Evolutionary conservation across 345 rosid genomes (phyloP), one percentile per base, ranked within the genome.

Genomic region (Arabidopsis suecica): DNA sequence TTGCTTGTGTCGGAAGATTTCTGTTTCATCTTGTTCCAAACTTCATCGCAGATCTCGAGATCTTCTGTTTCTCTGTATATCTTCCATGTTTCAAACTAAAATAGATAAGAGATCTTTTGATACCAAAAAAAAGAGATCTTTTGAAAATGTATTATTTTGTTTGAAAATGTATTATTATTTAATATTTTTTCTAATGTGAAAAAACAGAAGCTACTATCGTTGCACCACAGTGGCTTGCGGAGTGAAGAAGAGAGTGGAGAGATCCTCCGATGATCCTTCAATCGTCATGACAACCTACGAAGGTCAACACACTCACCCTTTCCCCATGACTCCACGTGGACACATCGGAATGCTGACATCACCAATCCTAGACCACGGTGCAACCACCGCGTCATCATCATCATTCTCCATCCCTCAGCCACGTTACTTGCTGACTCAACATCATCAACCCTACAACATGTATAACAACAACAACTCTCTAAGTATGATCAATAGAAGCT

Each of bases 201-300:
- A 48, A 14, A 14, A 67, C 86, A 96, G 99, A 86, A 96, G 98
- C 83, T 96, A 96, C 47, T 96, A 96, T 59, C 97, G 99, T 72
- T 96, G 99, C 98, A 93, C 99, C 34, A 93, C 71, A 30, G 85
- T 86, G 1, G 96, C 88, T 41, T 96, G 99, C 16, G 98, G 96
- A 2, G 98, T 96, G 84, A 96, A 96, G 94, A 96, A 96, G 85
- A 82, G 97, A 75, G 99, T 96, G 22, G 99, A 96, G 90, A 84
- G 99, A 84, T 91, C 96, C 18, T 88, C 86, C 5, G 90, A 87
- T 5, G 98, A 96, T 78, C 82, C 96, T 1, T 68, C 91, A 5
- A 83, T 83, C 40, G 98, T 96, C 0, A 90, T 96, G 5, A 96
- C 99, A 5, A 96, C 99, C 9, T 96, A 96, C 80, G 99, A 96